Conservation (phyloP, 805 yeast species). For the Wickerhamomyces kurtzmanii region DNA sequence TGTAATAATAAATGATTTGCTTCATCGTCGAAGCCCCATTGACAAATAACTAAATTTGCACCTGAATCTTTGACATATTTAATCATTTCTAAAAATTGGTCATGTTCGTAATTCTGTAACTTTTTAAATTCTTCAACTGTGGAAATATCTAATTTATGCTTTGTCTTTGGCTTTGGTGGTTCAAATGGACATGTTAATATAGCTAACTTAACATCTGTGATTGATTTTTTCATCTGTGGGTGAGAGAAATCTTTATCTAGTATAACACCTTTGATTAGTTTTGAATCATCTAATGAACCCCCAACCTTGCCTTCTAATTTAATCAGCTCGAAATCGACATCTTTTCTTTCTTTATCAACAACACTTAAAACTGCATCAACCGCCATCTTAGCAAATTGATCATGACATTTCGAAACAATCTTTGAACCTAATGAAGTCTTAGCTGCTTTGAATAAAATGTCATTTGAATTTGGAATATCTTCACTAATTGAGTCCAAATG, state of each 20-base stretch:
- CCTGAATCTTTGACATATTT: slow-evolving; percentile 78
- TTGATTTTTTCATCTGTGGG: slow-evolving; percentile 90
- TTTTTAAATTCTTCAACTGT: slow-evolving; percentile 90
- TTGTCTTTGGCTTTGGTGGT: slow-evolving; percentile 99
- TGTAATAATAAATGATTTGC: slow-evolving; percentile 88
- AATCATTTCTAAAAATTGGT: slow-evolving; percentile 87
- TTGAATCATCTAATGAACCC: slow-evolving; percentile 82
- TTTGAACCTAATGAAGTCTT: slow-evolving; percentile 92
- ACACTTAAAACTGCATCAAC: slow-evolving; percentile 92
- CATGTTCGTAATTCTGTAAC: slow-evolving; percentile 86
- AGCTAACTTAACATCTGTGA: slow-evolving; percentile 79
- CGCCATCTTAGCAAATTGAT: slow-evolving; percentile 92
- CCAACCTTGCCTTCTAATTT: slow-evolving; percentile 95
- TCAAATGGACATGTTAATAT: slow-evolving; percentile 97
- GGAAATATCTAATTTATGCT: slow-evolving; percentile 90
- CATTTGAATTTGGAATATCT: slow-evolving; percentile 30
- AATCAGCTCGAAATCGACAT: slow-evolving; percentile 94
- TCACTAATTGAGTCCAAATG: slow-evolving; percentile 73
- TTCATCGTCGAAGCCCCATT: slow-evolving; percentile 99
- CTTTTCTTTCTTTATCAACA: slow-evolving; percentile 85
- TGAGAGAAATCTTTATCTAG: slow-evolving; percentile 96
- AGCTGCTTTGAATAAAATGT: slow-evolving; percentile 78
- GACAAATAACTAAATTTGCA: slow-evolving; percentile 94
- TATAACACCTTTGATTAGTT: slow-evolving; percentile 81
- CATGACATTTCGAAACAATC: slow-evolving; percentile 89